phyloP scores from a whole-genome alignment of 305 asterid genomes.

The Fraxinus nigra region DNA sequence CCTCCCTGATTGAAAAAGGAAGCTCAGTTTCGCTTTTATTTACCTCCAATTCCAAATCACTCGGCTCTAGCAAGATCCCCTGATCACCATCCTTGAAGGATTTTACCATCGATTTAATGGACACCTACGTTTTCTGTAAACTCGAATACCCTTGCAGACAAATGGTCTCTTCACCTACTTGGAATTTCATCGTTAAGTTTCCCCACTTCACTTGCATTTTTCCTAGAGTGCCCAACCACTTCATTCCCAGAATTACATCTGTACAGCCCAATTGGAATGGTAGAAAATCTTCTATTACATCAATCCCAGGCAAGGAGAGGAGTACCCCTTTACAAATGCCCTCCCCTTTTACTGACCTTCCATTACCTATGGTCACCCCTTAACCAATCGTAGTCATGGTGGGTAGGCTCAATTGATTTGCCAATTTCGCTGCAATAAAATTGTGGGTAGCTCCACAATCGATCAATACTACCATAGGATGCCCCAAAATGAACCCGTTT shows the following conservation, averaged over 20 bases:
- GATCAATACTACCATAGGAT: not conserved
- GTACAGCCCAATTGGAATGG: not conserved
- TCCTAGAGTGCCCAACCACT: not conserved
- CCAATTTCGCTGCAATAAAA: not conserved
- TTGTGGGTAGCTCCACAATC: not conserved
- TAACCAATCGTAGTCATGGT: not conserved
- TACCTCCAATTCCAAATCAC: too few relatives aligned
- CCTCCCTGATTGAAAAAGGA: too few relatives aligned
- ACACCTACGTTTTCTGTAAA: too few relatives aligned
- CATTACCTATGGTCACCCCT: not conserved
- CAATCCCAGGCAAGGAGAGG: not conserved
- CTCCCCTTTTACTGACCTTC: not conserved
- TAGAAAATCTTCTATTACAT: not conserved
- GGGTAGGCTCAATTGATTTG: not conserved
- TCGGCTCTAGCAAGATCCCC: too few relatives aligned
- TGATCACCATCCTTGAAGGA: too few relatives aligned
- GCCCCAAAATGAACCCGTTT: not conserved
- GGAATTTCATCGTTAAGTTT: not conserved
- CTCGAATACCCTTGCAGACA: accelerated
- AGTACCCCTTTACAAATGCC: not conserved
- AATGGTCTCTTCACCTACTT: not conserved
- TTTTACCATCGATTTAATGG: too few relatives aligned
- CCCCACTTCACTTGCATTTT: not conserved
- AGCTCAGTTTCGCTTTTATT: too few relatives aligned
- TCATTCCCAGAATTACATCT: not conserved